Percentiles rank a stretch among this genome's conserved stretches.
phyloP scores from a whole-genome alignment of 1,139 yeast genomes.

The Magnusiomyces paraingens region DNA sequence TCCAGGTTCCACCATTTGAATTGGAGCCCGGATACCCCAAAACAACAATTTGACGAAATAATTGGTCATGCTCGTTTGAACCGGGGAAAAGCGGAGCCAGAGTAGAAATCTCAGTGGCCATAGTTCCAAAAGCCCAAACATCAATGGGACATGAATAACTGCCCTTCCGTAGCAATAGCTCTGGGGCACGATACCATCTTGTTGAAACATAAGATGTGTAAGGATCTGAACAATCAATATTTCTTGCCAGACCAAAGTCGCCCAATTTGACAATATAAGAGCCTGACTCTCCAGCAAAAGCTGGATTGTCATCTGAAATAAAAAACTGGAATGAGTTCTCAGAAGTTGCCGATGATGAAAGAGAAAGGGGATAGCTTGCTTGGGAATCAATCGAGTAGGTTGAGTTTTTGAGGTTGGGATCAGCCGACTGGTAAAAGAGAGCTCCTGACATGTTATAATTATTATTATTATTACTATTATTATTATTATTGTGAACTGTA shows the following conservation, averaged over 20 bases:
- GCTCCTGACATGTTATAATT: neutral
- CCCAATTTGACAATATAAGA: slow-evolving; percentile 68
- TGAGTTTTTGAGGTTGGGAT: neutral
- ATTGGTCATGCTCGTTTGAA: slow-evolving; percentile 66
- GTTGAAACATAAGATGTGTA: slow-evolving; percentile 80
- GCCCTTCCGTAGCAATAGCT: slow-evolving; percentile 63
- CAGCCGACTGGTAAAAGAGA: neutral
- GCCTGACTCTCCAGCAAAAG: slow-evolving; percentile 35
- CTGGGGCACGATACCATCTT: slow-evolving; percentile 96
- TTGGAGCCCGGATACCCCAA: slow-evolving; percentile 47
- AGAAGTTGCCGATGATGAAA: no score
- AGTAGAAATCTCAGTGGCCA: slow-evolving; percentile 74
- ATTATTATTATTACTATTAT: no score
- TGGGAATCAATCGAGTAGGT: neutral
- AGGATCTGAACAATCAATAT: slow-evolving; percentile 45
- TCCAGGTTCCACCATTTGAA: slow-evolving; percentile 28
- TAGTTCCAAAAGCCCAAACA: slow-evolving; percentile 91
- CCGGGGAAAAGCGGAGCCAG: slow-evolving; percentile 85
- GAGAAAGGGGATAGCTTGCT: no score
- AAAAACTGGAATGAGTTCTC: no score
- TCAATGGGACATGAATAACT: slow-evolving; percentile 73
- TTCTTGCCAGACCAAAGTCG: slow-evolving; percentile 86
- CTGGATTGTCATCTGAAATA: neutral
- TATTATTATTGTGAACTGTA: no score
- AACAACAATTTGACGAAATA: slow-evolving; percentile 54